Base-by-base conservation (phyloP, 805 yeast species). In the Wickerhamomyces silvicola region DNA sequence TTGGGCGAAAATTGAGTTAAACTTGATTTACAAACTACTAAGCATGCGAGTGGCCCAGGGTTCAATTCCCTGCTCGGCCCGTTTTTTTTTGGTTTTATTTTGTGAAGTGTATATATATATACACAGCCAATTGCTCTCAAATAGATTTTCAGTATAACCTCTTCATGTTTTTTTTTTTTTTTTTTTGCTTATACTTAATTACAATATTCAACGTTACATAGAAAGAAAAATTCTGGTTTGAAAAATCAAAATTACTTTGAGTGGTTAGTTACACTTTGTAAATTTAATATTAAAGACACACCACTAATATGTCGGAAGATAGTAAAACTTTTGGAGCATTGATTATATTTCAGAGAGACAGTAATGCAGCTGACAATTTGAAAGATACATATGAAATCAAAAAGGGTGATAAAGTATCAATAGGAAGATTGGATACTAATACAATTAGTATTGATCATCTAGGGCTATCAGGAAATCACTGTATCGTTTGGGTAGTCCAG, bases 401-500 rank as follows among this genome's bases (percentile, higher is more conserved):
- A 7, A 60, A 54, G 33, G 63, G 62, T 37, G 42, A 55, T 15
- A 41, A 61, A 4, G 24, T 69, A 4, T 61, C 61, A 23, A 44
- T 72, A 20, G 81, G 81, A 1, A 56, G 81, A 23, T 51, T 54
- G 16, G 36, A 33, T 2, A 37, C 43, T 6, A 59, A 56, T 35
- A 48, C 62, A 6, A 25, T 69, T 6, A 39, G 57, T 4, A 25
- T 68, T 3, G 33, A 47, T 4, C 59, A 67, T 38, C 56, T 61
- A 0, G 55, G 62, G 2, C 52, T 74, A 3, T 73, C 80, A 1
- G 43, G 60, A 2, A 34, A 56, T 0, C 82, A 76, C 43, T 74
- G 72, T 33, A 41, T 54, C 7, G 41, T 72, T 5, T 72, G 77
- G 77, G 52, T 58, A 0, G 55, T 68, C 4, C 57, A 66, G 25